Conservation (phyloP, 768 basidiomycete species). For the Mycena rosella region DNA sequence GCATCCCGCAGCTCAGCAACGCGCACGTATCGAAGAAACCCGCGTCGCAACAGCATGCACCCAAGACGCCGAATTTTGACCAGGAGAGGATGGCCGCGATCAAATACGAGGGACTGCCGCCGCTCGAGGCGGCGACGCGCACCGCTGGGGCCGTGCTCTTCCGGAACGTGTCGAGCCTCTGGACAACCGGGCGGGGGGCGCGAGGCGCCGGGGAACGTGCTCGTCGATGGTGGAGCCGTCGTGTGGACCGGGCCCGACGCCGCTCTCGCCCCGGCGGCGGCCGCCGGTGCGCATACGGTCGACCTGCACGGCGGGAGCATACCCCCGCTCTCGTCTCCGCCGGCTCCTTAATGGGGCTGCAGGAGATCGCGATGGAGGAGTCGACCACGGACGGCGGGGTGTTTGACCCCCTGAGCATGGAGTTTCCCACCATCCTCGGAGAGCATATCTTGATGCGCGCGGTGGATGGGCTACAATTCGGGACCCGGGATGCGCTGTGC, state of each 20-base stretch:
- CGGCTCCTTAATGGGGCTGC: conserved; percentile 73
- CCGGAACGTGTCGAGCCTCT: conserved; percentile 62
- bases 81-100: conserved; percentile 67
- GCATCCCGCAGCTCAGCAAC: conserved; percentile 73
- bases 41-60: conserved; percentile 60
- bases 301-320: conserved; percentile 29
- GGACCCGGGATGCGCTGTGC: conserved; percentile 66
- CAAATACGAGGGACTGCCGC: conserved; percentile 75
- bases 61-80: conserved; percentile 71
- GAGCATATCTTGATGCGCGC: conserved; percentile 62
- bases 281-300: conserved; percentile 41
- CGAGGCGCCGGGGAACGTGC: conserved; percentile 51
- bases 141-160: conserved; percentile 64
- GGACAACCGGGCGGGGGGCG: conserved; percentile 12
- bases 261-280: conserved; percentile 39
- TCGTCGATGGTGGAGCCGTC: conserved; percentile 54
- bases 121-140: conserved; percentile 60
- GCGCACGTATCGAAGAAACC: conserved; percentile 68
- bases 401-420: conserved; percentile 57
- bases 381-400: conserved; percentile 73
- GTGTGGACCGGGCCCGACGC: conserved; percentile 59
- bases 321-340: conserved; percentile 72
- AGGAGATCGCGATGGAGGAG: conserved; percentile 70
- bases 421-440: conserved; percentile 59
- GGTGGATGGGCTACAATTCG: conserved; percentile 80